Evolutionary conservation across 164 flowering plant genomes (phyloP).

Genomic region (Aristolochia californica): DNA sequence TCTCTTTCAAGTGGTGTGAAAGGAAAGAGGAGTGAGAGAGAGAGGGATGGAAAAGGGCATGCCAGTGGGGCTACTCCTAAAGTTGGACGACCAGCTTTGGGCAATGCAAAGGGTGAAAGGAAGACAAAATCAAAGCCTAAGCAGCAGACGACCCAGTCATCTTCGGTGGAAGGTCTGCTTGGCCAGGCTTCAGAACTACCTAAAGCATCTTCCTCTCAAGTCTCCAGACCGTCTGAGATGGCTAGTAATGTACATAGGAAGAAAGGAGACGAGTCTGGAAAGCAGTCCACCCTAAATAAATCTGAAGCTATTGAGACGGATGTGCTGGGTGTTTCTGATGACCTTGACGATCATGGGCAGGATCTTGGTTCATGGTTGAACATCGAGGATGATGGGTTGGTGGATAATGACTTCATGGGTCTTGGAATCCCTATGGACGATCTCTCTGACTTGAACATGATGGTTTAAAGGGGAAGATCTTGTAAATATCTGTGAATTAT

Average conservation of each 20-base stretch:
- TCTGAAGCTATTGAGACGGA: conserved; percentile 50
- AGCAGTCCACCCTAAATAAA: conserved; percentile 28
- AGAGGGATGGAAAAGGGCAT: conserved; percentile 69
- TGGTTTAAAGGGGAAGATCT: conserved; percentile 38
- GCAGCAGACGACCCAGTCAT: conserved; percentile 68
- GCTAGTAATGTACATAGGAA: conserved; percentile 19
- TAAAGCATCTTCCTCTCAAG: conserved; percentile 26
- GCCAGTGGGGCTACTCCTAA: conserved; percentile 44
- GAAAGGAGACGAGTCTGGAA: conserved; percentile 24
- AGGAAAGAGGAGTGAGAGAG: conserved; percentile 91
- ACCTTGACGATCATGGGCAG: conserved; percentile 45
- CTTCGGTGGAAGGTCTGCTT: conserved; percentile 61
- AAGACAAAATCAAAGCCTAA: conserved; percentile 73
- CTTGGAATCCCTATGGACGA: conserved; percentile 84
- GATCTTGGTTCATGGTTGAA: conserved; percentile 62
- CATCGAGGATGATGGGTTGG: conserved; percentile 53
- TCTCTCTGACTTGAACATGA: conserved; percentile 64
- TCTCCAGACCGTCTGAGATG: conserved; percentile 26
- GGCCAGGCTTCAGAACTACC: conserved; percentile 50
- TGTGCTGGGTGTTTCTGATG: conserved; percentile 41
- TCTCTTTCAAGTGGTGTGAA: conserved; percentile 60
- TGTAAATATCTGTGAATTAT: conserved; percentile 59
- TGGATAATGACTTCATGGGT: conserved; percentile 57
- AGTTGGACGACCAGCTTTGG: conserved; percentile 49
- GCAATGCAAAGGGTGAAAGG: conserved; percentile 66